Evolutionary conservation across 495 filamentous ascomycete genomes (phyloP), one percentile per base, ranked within the genome.

Genomic region (Penicillium manginii): DNA sequence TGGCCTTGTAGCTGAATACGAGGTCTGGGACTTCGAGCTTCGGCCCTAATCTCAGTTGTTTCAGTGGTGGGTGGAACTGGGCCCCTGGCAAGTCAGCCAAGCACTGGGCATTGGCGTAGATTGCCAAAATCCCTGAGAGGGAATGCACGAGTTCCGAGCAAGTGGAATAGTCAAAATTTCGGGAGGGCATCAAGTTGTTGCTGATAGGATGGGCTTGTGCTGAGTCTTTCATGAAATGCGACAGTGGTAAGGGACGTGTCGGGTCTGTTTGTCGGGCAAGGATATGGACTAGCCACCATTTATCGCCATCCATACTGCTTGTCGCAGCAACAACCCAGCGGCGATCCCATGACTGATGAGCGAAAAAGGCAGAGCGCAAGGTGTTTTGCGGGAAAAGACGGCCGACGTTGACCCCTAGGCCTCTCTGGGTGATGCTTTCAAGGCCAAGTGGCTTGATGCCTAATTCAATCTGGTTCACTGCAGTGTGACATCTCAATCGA

Each of bases 231-330:
- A 15, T 60, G 52, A 9, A 47, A 52, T 40, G 32, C 52, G 42
- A 58, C 12, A 39, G 39, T 45, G 52, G 22, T 37, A 54, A 58
- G 19, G 19, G 33, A 26, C 58, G 62, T 33, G 60, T 15, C 19
- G 63, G 6, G 18, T 59, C 54, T 32, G 61, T 29, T 43, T 70
- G 49, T 50, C 64, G 67, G 76, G 87, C 64, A 71, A 88, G 85
- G 76, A 87, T 63, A 71, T 88, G 85, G 33, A 89, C 70, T 54
- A 92, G 72, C 83, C 87, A 93, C 87, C 90, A 94, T 29, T 74
- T 77, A 70, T 94, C 89, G 39, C 90, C 89, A 62, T 83, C 83
- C 71, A 90, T 80, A 69, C 87, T 88, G 63, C 88, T 81, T 50
- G 81, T 88, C 45, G 88, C 81, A 45, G 86, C 82, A 46, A 90